These are phyloP conservation scores for Fusarium citri DNA, from an alignment of 2,329 filamentous ascomycete species.

Conservation along the genomic window DNA sequence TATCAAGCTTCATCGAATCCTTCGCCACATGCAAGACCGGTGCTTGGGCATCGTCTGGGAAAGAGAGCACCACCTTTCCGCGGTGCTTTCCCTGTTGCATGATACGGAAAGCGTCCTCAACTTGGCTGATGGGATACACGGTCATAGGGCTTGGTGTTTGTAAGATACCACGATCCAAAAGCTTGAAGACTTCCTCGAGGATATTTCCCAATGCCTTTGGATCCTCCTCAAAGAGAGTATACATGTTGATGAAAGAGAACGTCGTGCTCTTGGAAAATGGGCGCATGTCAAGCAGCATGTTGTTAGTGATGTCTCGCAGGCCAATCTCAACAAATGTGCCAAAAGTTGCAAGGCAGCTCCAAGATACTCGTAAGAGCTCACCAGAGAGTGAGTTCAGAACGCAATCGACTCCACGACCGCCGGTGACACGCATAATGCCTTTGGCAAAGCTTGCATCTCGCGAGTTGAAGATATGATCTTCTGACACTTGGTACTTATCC, in stretches of 20 bases:
- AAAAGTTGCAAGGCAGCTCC: not conserved
- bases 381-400: not conserved
- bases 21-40: not conserved
- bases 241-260: not conserved
- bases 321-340: conserved; percentile 1
- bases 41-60: not conserved
- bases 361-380: not conserved
- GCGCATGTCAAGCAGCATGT: not conserved
- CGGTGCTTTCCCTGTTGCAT: not conserved
- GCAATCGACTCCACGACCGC: not conserved
- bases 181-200: not conserved
- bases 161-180: not conserved
- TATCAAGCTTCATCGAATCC: not conserved
- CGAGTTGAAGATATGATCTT: not conserved
- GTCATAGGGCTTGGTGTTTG: not conserved
- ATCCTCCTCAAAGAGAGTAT: not conserved
- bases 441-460: not conserved
- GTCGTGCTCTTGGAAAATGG: not conserved
- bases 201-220: not conserved
- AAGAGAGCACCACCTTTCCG: not conserved
- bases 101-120: not conserved
- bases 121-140: not conserved
- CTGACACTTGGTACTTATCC: not conserved
- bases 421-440: not conserved
- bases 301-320: not conserved